Evolutionary conservation across 768 basidiomycete species (phyloP).

Genomic region (Kwoniella dejecticola): DNA sequence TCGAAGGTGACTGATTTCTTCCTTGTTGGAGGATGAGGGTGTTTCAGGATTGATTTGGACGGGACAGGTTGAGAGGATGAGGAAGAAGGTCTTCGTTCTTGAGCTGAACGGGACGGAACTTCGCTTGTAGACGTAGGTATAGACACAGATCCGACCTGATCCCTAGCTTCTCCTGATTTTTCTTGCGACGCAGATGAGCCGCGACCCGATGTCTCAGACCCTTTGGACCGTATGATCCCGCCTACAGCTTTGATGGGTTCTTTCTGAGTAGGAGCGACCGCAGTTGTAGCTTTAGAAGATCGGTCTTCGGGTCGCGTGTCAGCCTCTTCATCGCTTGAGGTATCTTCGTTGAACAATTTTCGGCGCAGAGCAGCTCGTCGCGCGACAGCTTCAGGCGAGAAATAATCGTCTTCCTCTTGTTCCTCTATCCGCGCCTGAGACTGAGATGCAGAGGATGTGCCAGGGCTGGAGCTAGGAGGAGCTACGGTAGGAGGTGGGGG

Average conservation of each 20-base stretch:
- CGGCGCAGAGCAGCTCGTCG: constrained; percentile 26
- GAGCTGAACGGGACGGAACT: not conserved
- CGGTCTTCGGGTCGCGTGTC: too few species aligned
- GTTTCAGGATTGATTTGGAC: constrained; percentile 39
- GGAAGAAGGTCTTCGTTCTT: constrained; percentile 16
- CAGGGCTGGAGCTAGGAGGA: too few species aligned
- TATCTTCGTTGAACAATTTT: constrained; percentile 31
- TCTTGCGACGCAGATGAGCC: too few species aligned
- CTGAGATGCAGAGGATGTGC: too few species aligned
- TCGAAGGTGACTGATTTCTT: constrained; percentile 51
- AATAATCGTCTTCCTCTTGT: constrained; percentile 30
- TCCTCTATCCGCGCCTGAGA: too few species aligned
- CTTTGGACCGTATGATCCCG: constrained; percentile 7
- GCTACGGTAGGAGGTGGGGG: constrained; percentile 14
- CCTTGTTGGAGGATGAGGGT: constrained; percentile 21
- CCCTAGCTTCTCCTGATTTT: too few species aligned
- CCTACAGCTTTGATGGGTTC: constrained; percentile 8
- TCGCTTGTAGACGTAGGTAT: too few species aligned
- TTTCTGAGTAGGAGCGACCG: not conserved
- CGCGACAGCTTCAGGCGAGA: constrained; percentile 31
- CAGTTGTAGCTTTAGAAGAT: too few species aligned
- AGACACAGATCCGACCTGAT: too few species aligned
- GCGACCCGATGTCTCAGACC: too few species aligned
- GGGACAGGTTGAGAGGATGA: constrained; percentile 4
- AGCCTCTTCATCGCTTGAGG: constrained; percentile 21